Evolutionary conservation across 495 filamentous ascomycete species (phyloP).

Genomic region (Friedmanniomyces endolithicus): DNA sequence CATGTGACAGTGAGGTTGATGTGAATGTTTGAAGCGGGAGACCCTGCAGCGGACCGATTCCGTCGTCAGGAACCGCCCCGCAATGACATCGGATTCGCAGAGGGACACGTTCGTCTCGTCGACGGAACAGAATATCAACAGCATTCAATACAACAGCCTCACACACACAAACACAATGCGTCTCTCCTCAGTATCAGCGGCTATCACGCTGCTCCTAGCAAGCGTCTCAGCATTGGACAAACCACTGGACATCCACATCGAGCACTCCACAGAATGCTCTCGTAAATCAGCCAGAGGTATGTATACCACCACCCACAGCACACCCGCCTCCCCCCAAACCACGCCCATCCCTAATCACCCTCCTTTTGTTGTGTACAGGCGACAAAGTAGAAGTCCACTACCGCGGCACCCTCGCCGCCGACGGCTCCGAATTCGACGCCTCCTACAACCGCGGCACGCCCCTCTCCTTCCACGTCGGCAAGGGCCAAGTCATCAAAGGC

Average conservation of each 20-base stretch:
- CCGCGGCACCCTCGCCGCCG: constrained; percentile 32
- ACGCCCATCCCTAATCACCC: background rate
- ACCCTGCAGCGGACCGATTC: too few species aligned
- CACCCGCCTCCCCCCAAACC: too few species aligned
- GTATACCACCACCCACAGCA: too few species aligned
- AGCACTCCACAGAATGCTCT: constrained; percentile 25
- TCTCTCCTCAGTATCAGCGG: constrained; percentile 18
- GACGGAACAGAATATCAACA: background rate
- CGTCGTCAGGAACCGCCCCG: too few species aligned
- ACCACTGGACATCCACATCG: constrained; percentile 32
- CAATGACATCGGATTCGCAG: too few species aligned
- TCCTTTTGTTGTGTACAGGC: constrained; percentile 11
- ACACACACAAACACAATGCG: constrained; percentile 16
- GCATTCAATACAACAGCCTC: too few species aligned
- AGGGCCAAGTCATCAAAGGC: constrained; percentile 37
- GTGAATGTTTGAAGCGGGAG: too few species aligned
- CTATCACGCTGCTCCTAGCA: constrained; percentile 21
- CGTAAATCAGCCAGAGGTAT: constrained; percentile 29
- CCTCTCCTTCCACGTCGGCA: constrained; percentile 32
- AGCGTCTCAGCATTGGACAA: constrained; percentile 23
- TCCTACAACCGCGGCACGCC: constrained; percentile 35
- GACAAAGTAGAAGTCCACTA: constrained; percentile 36
- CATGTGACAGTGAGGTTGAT: too few species aligned
- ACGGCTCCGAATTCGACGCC: constrained; percentile 29
- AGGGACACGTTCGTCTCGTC: background rate